phyloP scores from a whole-genome alignment of 208 protist genomes.

The Acanthamoeba royreba region DNA sequence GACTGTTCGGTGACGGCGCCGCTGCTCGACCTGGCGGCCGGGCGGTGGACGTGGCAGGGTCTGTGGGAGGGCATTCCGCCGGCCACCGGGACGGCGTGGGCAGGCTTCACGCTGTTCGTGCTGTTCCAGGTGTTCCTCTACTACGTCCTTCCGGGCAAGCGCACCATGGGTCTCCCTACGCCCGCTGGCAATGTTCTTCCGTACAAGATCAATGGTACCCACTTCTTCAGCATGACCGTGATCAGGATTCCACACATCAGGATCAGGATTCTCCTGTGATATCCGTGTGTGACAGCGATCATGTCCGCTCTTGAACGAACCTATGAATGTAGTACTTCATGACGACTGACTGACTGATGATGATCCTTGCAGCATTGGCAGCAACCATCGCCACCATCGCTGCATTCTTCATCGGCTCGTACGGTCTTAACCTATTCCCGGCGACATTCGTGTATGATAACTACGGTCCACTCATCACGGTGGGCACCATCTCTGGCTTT shows the following conservation, averaged over 20 bases:
- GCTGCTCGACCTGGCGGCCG: not conserved
- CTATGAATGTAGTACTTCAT: no score
- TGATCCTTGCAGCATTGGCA: not conserved
- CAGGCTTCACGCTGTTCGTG: not conserved
- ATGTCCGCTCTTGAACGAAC: no score
- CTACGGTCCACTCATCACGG: constrained; percentile 47
- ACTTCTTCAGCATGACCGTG: no score
- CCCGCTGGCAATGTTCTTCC: constrained; percentile 35
- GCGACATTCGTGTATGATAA: constrained; percentile 61
- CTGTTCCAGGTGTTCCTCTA: constrained; percentile 31
- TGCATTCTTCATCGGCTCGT: constrained; percentile 44
- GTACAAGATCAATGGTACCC: constrained; percentile 60
- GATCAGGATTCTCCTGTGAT: no score
- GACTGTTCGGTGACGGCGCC: not conserved
- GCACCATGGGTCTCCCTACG: constrained; percentile 38
- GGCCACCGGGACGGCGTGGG: not conserved
- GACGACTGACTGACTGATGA: no score
- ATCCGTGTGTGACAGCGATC: no score
- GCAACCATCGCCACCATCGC: not conserved
- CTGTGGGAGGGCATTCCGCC: not conserved
- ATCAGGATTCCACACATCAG: no score
- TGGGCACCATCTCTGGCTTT: constrained; percentile 54
- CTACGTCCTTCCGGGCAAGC: constrained; percentile 1
- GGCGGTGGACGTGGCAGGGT: not conserved
- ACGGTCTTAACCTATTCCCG: constrained; percentile 28